Conservation (phyloP, 2,329 filamentous ascomycete species). For the Colletotrichum filicis region DNA sequence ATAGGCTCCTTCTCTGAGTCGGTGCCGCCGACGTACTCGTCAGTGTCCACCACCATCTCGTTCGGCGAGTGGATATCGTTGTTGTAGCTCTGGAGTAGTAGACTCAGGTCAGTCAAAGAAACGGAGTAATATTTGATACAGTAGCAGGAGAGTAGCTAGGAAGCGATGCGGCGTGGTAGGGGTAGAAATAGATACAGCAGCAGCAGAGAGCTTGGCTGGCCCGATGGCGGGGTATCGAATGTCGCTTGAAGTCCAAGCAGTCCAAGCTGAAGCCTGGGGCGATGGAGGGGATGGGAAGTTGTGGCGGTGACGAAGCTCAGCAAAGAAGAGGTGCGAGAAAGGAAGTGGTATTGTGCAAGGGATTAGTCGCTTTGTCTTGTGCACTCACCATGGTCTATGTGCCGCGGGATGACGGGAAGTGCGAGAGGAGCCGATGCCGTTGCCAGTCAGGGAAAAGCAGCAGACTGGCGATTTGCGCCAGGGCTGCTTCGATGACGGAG, state of each 20-base stretch:
- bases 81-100: constrained; percentile 57
- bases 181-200: neutral
- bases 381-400: constrained; percentile 32
- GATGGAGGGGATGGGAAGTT: neutral
- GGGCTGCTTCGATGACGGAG: constrained; percentile 32
- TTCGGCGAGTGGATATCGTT: constrained; percentile 63
- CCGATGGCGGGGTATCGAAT: constrained; percentile 28
- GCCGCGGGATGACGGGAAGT: constrained; percentile 22
- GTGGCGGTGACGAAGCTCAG: constrained; percentile 4
- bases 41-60: constrained; percentile 66
- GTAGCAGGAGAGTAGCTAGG: neutral
- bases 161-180: neutral
- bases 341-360: neutral
- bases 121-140: too few species aligned
- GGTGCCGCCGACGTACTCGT: constrained; percentile 64
- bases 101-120: constrained; percentile 16
- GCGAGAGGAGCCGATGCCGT: constrained; percentile 9
- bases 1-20: constrained; percentile 62
- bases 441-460: constrained; percentile 27
- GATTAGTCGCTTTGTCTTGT: constrained; percentile 1
- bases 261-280: neutral
- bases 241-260: neutral
- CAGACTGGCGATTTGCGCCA: constrained; percentile 28
- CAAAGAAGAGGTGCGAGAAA: neutral
- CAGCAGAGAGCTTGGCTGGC: constrained; percentile 18